A percentile compares a stretch with the other conserved stretches of the same genome.
Conservation (phyloP, 2,329 filamentous ascomycete species). For the Colletotrichum tamarilloi region DNA sequence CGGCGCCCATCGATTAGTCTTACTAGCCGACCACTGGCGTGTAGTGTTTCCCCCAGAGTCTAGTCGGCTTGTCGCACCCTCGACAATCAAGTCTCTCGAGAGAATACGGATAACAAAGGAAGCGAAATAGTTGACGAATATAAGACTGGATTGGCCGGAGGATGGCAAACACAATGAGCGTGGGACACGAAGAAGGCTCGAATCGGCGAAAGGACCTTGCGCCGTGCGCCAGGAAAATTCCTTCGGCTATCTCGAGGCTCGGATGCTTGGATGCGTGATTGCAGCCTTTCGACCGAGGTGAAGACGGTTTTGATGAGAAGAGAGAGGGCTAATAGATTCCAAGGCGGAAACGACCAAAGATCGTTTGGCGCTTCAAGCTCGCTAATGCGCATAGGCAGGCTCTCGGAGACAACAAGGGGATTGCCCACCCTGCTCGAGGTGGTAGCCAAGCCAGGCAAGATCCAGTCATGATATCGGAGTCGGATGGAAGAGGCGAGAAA, state of each 20-base stretch:
- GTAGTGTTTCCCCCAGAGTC: neutral
- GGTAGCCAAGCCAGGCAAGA: constrained; percentile 16
- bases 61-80: neutral
- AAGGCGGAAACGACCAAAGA: neutral
- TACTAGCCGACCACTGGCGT: constrained; percentile 6
- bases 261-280: neutral
- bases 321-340: neutral
- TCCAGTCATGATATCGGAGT: neutral
- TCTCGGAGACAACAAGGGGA: neutral
- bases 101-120: neutral
- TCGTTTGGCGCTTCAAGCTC: neutral
- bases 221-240: neutral
- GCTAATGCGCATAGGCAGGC: neutral
- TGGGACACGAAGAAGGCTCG: neutral
- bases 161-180: neutral
- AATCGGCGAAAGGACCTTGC: neutral
- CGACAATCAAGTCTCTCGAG: neutral
- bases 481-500: neutral
- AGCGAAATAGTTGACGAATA: neutral
- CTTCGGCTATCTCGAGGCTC: constrained; percentile 1
- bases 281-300: neutral
- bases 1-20: constrained; percentile 17
- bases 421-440: neutral
- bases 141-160: neutral
- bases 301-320: neutral